phyloP scores from a whole-genome alignment of 2,329 filamentous ascomycete genomes.

The Penicillium paneum region DNA sequence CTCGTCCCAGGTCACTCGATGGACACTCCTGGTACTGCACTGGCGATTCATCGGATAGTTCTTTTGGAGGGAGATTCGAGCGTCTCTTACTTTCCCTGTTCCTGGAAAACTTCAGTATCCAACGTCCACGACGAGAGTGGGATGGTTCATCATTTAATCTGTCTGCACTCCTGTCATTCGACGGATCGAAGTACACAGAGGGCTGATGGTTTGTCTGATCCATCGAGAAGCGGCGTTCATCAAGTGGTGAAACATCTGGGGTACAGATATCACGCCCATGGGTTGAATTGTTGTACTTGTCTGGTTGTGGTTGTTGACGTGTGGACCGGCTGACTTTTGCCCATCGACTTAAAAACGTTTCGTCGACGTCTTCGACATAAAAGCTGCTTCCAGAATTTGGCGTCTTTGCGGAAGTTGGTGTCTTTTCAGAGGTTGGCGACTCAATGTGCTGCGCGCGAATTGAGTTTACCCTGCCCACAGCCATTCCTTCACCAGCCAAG shows the following conservation, averaged over 20 bases:
- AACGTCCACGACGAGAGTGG: conserved; percentile 12
- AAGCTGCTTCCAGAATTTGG: background rate
- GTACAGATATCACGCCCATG: background rate
- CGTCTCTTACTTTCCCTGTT: conserved; percentile 10
- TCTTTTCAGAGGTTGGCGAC: background rate
- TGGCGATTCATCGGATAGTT: conserved; percentile 10
- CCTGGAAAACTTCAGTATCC: conserved; percentile 15
- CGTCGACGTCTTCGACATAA: conserved; percentile 6
- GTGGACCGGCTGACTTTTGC: background rate
- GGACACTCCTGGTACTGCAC: conserved; percentile 10
- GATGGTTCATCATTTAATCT: background rate
- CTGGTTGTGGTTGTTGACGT: background rate
- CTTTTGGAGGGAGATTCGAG: conserved; percentile 7
- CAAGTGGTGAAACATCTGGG: background rate
- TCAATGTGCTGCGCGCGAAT: background rate
- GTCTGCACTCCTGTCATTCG: background rate
- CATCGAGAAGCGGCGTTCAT: background rate
- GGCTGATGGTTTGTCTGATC: background rate
- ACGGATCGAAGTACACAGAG: conserved; percentile 2
- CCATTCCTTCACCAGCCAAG: background rate
- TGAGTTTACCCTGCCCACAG: background rate
- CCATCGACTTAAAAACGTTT: conserved; percentile 1
- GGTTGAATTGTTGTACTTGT: background rate
- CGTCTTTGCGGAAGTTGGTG: background rate
- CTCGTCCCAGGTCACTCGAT: conserved; percentile 11